Evolutionary conservation across 2,329 filamentous ascomycete genomes (phyloP), one percentile per base, ranked within the genome.

Genomic region (Colletotrichum nymphaeae): DNA sequence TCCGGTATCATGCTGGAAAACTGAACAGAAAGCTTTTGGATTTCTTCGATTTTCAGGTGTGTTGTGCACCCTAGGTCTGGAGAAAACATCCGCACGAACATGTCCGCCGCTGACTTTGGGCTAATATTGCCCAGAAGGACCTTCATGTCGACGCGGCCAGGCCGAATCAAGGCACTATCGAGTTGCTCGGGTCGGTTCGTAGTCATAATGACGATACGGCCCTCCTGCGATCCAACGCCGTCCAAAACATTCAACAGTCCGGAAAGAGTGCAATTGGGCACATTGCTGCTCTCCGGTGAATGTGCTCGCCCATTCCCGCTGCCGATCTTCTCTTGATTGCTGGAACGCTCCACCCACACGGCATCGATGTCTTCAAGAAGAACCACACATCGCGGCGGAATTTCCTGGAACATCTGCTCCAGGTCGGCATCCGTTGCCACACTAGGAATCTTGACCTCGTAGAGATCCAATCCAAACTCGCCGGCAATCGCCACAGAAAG

Each of bases 171-270:
- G 0, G 92, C 92, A 1, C 86, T 82, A 77, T 94, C 92, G 0
- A 94, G 87, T 64, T 89, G 87, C 63, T 93, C 90, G 0, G 88
- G 87, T 63, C 88, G 86, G 77, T 94, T 94, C 32, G 92, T 93
- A 0, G 92, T 94, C 92, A 94, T 94, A 79, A 94, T 89, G 22
- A 94, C 86, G 30, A 94, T 91, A 19, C 91, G 87, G 1, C 92
- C 93, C 82, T 94, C 92, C 65, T 90, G 89, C 0, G 90, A 91
- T 0, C 91, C 91, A 0, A 93, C 91, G 2, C 93, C 93, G 75
- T 94, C 92, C 11, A 94, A 88, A 9, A 91, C 90, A 73, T 94
- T 94, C 30, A 94, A 83, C 0, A 94, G 82, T 0, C 90, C 92
- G 0, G 92, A 93, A 1, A 94, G 84, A 0, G 90, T 92, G 71